These are phyloP conservation scores for Mucor mucedo DNA, from an alignment of 371 early-diverging fungal genomes.

Conservation along the genomic window DNA sequence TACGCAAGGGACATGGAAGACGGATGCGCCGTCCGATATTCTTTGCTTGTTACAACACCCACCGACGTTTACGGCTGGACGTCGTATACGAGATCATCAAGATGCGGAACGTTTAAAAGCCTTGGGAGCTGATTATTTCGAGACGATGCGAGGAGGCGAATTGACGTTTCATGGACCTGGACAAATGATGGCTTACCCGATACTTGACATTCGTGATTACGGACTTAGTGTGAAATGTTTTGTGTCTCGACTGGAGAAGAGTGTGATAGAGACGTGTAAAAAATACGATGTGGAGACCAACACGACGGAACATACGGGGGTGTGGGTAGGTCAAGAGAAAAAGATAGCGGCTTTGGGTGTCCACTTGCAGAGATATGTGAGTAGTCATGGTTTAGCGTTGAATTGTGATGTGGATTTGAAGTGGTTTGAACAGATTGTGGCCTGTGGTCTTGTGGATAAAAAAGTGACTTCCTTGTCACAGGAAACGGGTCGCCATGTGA, in stretches of 20 bases:
- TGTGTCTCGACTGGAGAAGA: conserved; percentile 79
- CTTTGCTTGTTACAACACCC: conserved; percentile 86
- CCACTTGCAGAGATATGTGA: conserved; percentile 89
- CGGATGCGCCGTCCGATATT: conserved; percentile 50
- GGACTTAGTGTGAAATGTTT: conserved; percentile 77
- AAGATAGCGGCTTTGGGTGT: conserved; percentile 86
- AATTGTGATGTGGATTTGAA: conserved; percentile 87
- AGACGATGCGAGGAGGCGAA: conserved; percentile 91
- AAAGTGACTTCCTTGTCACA: conserved; percentile 74
- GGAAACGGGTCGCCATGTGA: conserved; percentile 33
- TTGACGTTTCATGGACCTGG: conserved; percentile 98
- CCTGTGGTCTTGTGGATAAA: conserved; percentile 88
- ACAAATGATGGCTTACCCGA: conserved; percentile 96
- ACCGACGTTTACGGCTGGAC: conserved; percentile 92
- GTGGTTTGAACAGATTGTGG: conserved; percentile 90
- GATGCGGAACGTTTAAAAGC: conserved; percentile 52
- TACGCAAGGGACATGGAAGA: conserved; percentile 13
- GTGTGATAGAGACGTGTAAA: conserved; percentile 75
- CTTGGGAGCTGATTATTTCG: conserved; percentile 82
- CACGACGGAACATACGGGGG: conserved; percentile 81
- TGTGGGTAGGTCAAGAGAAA: conserved; percentile 79
- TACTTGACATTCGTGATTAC: conserved; percentile 75
- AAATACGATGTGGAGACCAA: conserved; percentile 67
- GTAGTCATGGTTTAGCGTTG: conserved; percentile 92
- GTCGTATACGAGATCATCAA: conserved; percentile 71